Evolutionary conservation across 495 filamentous ascomycete genomes (phyloP).

Genomic region (Gamarada debralockiae): DNA sequence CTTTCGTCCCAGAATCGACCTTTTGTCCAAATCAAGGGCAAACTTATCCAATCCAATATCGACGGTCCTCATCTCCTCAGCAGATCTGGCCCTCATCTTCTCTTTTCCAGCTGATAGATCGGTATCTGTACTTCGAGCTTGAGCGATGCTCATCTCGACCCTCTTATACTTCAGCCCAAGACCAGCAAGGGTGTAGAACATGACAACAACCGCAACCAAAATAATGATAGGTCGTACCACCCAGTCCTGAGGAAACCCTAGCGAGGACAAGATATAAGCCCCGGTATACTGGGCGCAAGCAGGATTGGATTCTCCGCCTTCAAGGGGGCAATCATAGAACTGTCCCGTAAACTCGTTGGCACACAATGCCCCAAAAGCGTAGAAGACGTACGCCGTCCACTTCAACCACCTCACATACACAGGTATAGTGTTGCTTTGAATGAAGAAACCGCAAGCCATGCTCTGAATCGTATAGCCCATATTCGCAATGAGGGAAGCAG

Average conservation of each 20-base stretch:
- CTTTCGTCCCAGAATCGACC: slow-evolving; percentile 37
- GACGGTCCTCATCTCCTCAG: slow-evolving; percentile 50
- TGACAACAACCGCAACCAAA: slow-evolving; percentile 50
- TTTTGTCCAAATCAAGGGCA: slow-evolving; percentile 58
- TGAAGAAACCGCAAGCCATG: slow-evolving; percentile 69
- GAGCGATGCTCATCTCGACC: slow-evolving; percentile 57
- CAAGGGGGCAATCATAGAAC: slow-evolving; percentile 64
- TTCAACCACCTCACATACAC: slow-evolving; percentile 72
- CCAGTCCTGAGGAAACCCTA: slow-evolving; percentile 62
- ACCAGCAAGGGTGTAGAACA: slow-evolving; percentile 52
- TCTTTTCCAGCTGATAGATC: slow-evolving; percentile 60
- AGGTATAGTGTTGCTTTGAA: slow-evolving; percentile 66
- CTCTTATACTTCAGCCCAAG: slow-evolving; percentile 53
- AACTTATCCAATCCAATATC: slow-evolving; percentile 58
- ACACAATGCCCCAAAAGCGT: slow-evolving; percentile 60
- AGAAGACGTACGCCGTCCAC: slow-evolving; percentile 57
- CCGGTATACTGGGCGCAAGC: slow-evolving; percentile 65
- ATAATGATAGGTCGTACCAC: slow-evolving; percentile 58
- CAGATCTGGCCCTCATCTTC: slow-evolving; percentile 45
- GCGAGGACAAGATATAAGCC: slow-evolving; percentile 57
- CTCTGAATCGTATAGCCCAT: slow-evolving; percentile 66
- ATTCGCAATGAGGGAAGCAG: slow-evolving; percentile 62
- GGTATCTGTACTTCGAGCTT: slow-evolving; percentile 47
- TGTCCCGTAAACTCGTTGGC: slow-evolving; percentile 65
- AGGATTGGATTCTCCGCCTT: slow-evolving; percentile 53